Percentiles rank a stretch among this genome's conserved stretches.
These are phyloP conservation scores for Phanerochaete sordida DNA, from an alignment of 768 basidiomycete species.

Conservation along the genomic window DNA sequence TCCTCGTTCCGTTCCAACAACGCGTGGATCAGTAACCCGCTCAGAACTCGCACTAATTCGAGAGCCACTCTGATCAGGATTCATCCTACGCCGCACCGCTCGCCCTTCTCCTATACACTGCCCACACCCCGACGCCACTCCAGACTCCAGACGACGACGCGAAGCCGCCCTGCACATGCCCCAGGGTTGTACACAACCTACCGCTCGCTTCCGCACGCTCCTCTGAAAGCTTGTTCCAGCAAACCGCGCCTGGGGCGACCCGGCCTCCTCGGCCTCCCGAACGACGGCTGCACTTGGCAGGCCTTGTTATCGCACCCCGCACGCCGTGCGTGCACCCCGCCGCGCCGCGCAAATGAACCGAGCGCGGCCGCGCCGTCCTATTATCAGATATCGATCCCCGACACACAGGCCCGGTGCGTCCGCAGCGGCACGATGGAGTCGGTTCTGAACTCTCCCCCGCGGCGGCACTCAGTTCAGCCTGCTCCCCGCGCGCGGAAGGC, in stretches of 20 bases:
- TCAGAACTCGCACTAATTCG: conserved; percentile 10
- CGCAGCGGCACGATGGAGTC: not conserved
- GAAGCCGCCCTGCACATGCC: not conserved
- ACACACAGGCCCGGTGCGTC: not conserved
- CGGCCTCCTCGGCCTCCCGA: not conserved
- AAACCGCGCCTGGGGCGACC: not conserved
- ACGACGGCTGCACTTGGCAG: not conserved
- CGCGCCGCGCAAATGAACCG: too few species aligned
- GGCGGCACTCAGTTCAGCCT: not conserved
- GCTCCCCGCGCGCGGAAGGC: too few species aligned
- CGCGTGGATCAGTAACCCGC: conserved; percentile 11
- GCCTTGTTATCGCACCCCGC: too few species aligned
- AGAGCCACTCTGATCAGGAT: not conserved
- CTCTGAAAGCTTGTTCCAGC: not conserved
- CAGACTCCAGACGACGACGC: not conserved
- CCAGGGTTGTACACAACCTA: not conserved
- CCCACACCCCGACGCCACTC: not conserved
- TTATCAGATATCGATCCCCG: not conserved
- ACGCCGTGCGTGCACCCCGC: too few species aligned
- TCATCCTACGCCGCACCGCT: not conserved
- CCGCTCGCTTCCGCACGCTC: not conserved
- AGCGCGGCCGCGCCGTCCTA: not conserved
- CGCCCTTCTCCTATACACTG: not conserved
- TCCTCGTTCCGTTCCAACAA: not conserved
- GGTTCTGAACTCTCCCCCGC: not conserved